Percentiles rank a stretch among this genome's conserved stretches.
Evolutionary conservation across 441 rosid species (phyloP).

Genomic region (Omphalea diandra): DNA sequence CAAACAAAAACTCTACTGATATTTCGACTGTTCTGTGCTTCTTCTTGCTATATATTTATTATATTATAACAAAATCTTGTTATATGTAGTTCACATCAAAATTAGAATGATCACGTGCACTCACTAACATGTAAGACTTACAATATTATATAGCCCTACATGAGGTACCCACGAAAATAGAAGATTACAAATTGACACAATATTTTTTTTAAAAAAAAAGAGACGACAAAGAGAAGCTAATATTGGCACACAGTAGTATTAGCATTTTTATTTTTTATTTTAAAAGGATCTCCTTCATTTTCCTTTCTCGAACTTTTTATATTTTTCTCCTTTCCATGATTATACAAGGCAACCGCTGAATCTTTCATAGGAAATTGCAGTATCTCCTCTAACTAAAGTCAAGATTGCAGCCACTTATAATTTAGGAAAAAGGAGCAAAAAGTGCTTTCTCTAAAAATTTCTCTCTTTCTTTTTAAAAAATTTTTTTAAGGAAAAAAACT

Average conservation of each 20-base stretch:
- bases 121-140: neutral
- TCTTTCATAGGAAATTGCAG: constrained; percentile 21
- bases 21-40: neutral
- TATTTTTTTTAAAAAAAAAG: no score
- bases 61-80: no score
- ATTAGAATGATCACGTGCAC: neutral
- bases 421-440: constrained; percentile 6
- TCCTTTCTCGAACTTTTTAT: constrained; percentile 12
- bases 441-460: constrained; percentile 1
- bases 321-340: constrained; percentile 27
- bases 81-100: neutral
- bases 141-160: neutral
- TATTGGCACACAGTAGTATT: no score
- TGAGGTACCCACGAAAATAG: neutral
- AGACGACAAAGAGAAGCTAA: no score
- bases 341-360: constrained; percentile 34
- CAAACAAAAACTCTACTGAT: neutral
- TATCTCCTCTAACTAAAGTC: constrained; percentile 13
- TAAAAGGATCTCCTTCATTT: neutral
- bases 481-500: neutral
- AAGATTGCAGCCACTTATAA: constrained; percentile 14
- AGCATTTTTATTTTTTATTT: no score
- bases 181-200: no score
- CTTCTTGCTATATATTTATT: neutral
- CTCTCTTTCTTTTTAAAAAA: no score